These are phyloP conservation scores for Scutellaria minor DNA, from an alignment of 257 asterid genomes.

Conservation along the genomic window DNA sequence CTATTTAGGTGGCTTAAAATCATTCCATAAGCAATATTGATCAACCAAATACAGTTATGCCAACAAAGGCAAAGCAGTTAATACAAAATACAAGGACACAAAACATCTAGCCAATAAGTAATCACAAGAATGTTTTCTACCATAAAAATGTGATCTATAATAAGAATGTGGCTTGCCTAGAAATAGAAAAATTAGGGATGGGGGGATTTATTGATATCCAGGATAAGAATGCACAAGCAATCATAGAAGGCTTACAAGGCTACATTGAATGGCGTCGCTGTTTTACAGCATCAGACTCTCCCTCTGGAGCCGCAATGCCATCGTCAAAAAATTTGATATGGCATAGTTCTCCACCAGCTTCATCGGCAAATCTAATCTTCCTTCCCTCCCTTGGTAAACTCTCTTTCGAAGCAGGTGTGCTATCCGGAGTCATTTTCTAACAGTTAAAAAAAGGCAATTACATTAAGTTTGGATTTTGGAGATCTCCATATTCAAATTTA, in stretches of 20 bases:
- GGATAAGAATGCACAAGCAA: constrained; percentile 8
- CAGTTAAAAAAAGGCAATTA: constrained; percentile 19
- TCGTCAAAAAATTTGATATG: constrained; percentile 62
- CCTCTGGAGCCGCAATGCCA: constrained; percentile 39
- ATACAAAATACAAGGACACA: no score
- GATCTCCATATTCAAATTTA: constrained; percentile 2
- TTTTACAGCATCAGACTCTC: constrained; percentile 35
- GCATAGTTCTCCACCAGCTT: constrained; percentile 84
- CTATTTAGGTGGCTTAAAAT: no score
- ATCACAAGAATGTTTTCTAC: no score
- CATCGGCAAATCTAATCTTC: constrained; percentile 85
- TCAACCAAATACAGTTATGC: no score
- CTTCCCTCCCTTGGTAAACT: constrained; percentile 49
- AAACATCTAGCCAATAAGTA: no score
- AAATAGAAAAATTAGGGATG: not conserved
- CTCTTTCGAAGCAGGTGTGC: constrained; percentile 39
- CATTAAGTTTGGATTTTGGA: constrained; percentile 29
- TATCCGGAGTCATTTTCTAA: constrained; percentile 64
- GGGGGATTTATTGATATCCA: not conserved
- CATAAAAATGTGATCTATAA: not conserved
- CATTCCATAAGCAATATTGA: no score
- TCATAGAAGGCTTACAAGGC: constrained; percentile 5
- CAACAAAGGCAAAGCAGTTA: no score
- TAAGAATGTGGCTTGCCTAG: not conserved
- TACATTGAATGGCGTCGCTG: constrained; percentile 34